A percentile compares a stretch with the other conserved stretches of the same genome.
Evolutionary conservation across 2,329 filamentous ascomycete species (phyloP).

Genomic region (Dothistroma septosporum): DNA sequence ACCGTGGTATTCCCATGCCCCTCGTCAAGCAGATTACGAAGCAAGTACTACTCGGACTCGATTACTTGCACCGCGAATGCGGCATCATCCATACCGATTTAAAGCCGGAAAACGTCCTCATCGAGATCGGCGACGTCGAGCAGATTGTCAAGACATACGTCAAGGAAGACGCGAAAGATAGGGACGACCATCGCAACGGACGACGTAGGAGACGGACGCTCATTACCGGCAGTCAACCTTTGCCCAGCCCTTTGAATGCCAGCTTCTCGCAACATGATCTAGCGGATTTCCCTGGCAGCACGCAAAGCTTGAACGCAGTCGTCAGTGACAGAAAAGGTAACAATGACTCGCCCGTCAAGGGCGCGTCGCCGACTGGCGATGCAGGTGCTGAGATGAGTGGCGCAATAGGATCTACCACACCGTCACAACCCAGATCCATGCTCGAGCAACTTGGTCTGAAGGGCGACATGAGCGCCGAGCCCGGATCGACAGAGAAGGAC

Average conservation of each 20-base stretch:
- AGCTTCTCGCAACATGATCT: constrained; percentile 79
- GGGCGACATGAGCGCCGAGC: constrained; percentile 15
- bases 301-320: constrained; percentile 78
- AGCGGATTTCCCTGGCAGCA: constrained; percentile 53
- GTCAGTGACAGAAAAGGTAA: constrained; percentile 67
- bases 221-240: constrained; percentile 93
- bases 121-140: constrained; percentile 98
- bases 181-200: constrained; percentile 87
- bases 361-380: constrained; percentile 39
- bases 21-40: constrained; percentile 99
- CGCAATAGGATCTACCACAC: constrained; percentile 45
- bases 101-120: constrained; percentile 96
- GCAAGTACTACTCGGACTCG: constrained; percentile 89
- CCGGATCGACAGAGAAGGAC: constrained; percentile 35
- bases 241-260: constrained; percentile 90
- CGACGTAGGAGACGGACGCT: constrained; percentile 83
- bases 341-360: constrained; percentile 34
- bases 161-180: constrained; percentile 68
- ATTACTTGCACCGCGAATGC: constrained; percentile 95
- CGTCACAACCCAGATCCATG: constrained; percentile 53
- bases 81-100: constrained; percentile 98
- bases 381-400: constrained; percentile 52
- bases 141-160: constrained; percentile 97
- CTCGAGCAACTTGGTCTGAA: constrained; percentile 55
- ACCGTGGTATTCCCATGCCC: constrained; percentile 91